Conservation (phyloP, 306 rosid genomes). For the Cucurbita ficifolia region DNA sequence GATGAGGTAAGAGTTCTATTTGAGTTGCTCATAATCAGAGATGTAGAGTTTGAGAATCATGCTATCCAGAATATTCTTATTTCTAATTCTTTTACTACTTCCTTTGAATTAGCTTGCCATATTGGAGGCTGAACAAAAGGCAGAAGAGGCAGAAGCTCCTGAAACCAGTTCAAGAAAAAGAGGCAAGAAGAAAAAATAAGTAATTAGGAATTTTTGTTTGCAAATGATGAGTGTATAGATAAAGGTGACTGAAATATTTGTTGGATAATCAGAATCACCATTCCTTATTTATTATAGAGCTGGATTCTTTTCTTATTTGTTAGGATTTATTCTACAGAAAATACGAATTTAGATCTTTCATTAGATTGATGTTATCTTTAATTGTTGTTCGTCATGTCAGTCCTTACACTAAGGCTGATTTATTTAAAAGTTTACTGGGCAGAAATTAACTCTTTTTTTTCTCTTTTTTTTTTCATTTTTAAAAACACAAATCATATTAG, state of each 20-base stretch:
- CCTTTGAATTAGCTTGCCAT: conserved; percentile 49
- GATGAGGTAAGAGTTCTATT: conserved; percentile 51
- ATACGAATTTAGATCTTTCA: not conserved
- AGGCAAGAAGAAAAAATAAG: conserved; percentile 65
- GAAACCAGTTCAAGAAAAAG: conserved; percentile 59
- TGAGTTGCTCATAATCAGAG: not conserved
- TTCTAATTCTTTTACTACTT: not conserved
- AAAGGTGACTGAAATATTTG: not conserved
- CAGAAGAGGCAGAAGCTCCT: conserved; percentile 72
- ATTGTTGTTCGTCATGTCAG: not conserved
- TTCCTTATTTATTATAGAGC: not conserved
- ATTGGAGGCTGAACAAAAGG: conserved; percentile 87
- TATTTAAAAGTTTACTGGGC: not conserved
- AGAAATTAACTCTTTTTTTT: too few relatives aligned
- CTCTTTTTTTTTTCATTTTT: too few relatives aligned
- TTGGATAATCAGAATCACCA: not conserved
- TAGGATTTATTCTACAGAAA: not conserved
- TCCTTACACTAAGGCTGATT: not conserved
- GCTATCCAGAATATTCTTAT: not conserved
- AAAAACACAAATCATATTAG: not conserved
- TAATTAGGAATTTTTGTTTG: not conserved
- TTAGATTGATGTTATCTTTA: too few relatives aligned
- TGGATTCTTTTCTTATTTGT: not conserved
- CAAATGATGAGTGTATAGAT: conserved; percentile 4
- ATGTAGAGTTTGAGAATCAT: not conserved